Evolutionary conservation across 2,329 filamentous ascomycete genomes (phyloP), one percentile per base, ranked within the genome.

Genomic region (Pseudogymnoascus sp.): DNA sequence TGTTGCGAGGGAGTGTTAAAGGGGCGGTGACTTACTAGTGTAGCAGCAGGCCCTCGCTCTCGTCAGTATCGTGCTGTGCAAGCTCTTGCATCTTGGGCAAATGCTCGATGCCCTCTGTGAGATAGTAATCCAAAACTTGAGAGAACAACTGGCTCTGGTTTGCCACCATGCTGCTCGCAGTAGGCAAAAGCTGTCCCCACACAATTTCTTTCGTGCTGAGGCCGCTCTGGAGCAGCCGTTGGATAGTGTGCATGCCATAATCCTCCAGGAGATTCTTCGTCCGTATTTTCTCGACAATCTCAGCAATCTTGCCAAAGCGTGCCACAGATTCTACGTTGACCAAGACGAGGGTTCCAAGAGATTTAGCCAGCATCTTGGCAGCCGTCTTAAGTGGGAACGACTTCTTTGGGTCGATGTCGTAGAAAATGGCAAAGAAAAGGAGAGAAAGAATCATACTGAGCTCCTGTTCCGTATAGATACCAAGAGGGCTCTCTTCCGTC

Each of bases 61-160:
- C 82, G 1, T 76, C 75, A 0, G 80, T 76, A 4, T 83, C 77
- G 38, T 80, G 70, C 35, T 78, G 75, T 28, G 89, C 83, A 14
- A 88, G 75, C 15, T 75, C 75, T 66, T 86, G 80, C 60, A 92
- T 79, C 43, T 85, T 82, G 0, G 81, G 76, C 0, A 88, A 72
- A 67, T 90, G 77, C 11, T 75, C 66, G 60, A 77, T 73, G 66
- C 83, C 82, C 33, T 81, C 74, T 0, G 82, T 81, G 4, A 91
- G 78, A 69, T 88, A 91, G 74, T 83, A 91, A 70, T 91, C 88
- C 15, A 91, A 77, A 1, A 87, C 79, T 74, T 89, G 86, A 1
- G 86, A 83, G 69, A 91, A 90, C 67, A 88, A 77, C 68, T 89
- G 83, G 1, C 82, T 85, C 70, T 91, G 87, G 67, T 84, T 89